Conservation (phyloP, 371 early-diverging fungal species). For the Apophysomyces ossiformis region DNA sequence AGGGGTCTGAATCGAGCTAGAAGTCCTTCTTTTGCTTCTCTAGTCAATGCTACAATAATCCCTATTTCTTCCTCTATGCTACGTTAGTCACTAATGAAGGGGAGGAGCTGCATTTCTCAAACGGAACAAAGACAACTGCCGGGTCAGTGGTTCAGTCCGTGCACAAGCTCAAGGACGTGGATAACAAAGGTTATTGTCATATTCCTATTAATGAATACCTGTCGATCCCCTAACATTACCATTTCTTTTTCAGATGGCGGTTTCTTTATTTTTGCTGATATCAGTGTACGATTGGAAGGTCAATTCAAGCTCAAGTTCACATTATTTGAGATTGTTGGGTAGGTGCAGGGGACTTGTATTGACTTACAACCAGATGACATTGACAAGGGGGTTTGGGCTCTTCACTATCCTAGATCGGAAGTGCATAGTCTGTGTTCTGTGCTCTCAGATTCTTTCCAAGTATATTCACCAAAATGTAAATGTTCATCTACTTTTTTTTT, state of each 20-base stretch:
- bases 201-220: neutral
- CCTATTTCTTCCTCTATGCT: slow-evolving; percentile 48
- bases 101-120: slow-evolving; percentile 31
- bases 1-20: slow-evolving; percentile 18
- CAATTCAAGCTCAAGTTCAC: slow-evolving; percentile 87
- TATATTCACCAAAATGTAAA: slow-evolving; percentile 82
- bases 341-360: slow-evolving; percentile 17
- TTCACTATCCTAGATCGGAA: slow-evolving; percentile 24
- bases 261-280: slow-evolving; percentile 95
- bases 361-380: neutral
- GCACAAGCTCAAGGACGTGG: slow-evolving; percentile 49
- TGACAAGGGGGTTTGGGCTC: neutral
- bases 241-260: slow-evolving; percentile 69
- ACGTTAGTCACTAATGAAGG: slow-evolving; percentile 35
- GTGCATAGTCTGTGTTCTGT: slow-evolving; percentile 32
- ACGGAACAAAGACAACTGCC: slow-evolving; percentile 47
- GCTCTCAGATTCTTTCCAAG: slow-evolving; percentile 70
- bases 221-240: neutral
- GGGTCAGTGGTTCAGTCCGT: slow-evolving; percentile 53
- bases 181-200: slow-evolving; percentile 35
- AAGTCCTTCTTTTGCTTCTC: slow-evolving; percentile 11
- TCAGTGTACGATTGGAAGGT: slow-evolving; percentile 91
- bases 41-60: slow-evolving; percentile 32
- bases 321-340: slow-evolving; percentile 84
- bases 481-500: neutral